These are phyloP conservation scores for Pontederia crassipes DNA, from an alignment of 176 grass and related monocot species.

Conservation along the genomic window DNA sequence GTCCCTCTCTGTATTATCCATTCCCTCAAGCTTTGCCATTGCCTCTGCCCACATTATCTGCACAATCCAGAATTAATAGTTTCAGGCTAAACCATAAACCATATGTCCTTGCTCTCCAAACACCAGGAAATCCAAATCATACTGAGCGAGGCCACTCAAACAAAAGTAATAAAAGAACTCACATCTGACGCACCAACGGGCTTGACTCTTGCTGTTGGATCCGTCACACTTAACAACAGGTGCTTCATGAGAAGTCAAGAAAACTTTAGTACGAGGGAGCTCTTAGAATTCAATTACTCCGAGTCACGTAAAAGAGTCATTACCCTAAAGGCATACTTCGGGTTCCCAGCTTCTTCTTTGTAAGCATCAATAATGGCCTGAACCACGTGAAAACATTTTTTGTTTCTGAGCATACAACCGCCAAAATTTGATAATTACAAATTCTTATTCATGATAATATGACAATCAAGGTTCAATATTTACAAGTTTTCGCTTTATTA, in stretches of 20 bases:
- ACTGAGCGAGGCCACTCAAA: background rate
- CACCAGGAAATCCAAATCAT: slow-evolving; percentile 12
- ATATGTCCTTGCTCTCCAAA: background rate
- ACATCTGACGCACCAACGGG: slow-evolving; percentile 88
- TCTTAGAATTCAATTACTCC: background rate
- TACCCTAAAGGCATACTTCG: slow-evolving; percentile 75
- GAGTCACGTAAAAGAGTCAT: slow-evolving; percentile 13
- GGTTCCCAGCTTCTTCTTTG: slow-evolving; percentile 75
- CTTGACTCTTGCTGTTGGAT: slow-evolving; percentile 58
- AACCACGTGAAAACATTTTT: too few species aligned
- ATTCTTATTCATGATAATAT: background rate
- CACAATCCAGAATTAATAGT: slow-evolving; percentile 14
- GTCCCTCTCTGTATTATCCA: slow-evolving; percentile 81
- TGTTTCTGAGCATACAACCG: slow-evolving; percentile 4
- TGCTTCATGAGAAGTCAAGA: slow-evolving; percentile 34
- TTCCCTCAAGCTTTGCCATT: slow-evolving; percentile 89
- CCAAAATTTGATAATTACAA: slow-evolving; percentile 15
- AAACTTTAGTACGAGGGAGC: background rate
- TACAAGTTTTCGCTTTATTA: background rate
- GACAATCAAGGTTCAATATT: background rate
- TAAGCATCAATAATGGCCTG: slow-evolving; percentile 80
- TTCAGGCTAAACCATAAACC: slow-evolving; percentile 5
- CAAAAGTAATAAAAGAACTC: slow-evolving; percentile 12
- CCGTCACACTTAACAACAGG: slow-evolving; percentile 85
- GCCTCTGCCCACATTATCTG: slow-evolving; percentile 98